These are phyloP conservation scores for Teratosphaeria destructans DNA, from an alignment of 2,329 filamentous ascomycete species.

Conservation along the genomic window DNA sequence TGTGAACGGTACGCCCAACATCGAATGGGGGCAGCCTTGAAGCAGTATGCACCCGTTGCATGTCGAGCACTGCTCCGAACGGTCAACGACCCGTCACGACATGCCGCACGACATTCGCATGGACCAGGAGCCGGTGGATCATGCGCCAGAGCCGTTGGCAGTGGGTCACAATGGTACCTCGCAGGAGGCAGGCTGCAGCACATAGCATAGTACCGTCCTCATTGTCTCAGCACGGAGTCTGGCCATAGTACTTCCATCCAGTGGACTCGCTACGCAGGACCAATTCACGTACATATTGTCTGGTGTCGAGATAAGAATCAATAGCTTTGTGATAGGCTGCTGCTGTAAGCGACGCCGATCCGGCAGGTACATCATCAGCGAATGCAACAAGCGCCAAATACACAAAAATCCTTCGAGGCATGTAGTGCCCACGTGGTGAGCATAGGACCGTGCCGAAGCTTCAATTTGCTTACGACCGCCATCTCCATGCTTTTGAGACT, in stretches of 20 bases:
- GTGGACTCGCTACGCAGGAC: neutral
- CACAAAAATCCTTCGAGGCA: neutral
- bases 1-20: neutral
- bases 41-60: neutral
- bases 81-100: neutral
- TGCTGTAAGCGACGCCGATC: neutral
- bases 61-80: neutral
- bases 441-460: neutral
- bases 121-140: neutral
- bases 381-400: neutral
- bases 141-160: neutral
- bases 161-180: neutral
- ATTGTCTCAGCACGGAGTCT: neutral
- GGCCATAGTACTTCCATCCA: neutral
- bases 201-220: neutral
- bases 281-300: neutral
- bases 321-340: neutral
- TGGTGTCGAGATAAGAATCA: neutral
- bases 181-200: neutral
- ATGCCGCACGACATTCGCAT: neutral
- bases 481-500: neutral
- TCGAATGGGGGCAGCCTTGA: neutral
- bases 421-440: neutral
- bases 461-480: neutral
- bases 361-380: neutral